Conservation (phyloP, 345 rosid genomes). For the Crucihimalaya himalaica region DNA sequence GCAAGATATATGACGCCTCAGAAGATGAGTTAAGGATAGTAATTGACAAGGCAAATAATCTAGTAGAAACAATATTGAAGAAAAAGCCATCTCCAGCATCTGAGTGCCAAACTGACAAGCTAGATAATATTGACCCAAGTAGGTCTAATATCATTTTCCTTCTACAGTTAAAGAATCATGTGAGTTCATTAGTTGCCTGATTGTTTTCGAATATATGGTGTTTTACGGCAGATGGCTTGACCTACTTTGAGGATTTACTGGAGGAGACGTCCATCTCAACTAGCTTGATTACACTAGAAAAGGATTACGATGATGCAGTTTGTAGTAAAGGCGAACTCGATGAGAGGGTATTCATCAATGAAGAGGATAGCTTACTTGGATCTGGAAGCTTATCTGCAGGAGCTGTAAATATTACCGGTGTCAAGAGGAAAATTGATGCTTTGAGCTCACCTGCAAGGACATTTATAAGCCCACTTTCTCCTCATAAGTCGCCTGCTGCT, state of each 20-base stretch:
- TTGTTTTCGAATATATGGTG: neutral
- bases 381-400: slow-evolving; percentile 59
- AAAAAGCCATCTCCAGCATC: slow-evolving; percentile 64
- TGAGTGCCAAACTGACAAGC: slow-evolving; percentile 59
- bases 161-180: slow-evolving; percentile 14
- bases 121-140: slow-evolving; percentile 70
- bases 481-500: slow-evolving; percentile 68
- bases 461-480: slow-evolving; percentile 81
- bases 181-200: slow-evolving; percentile 20
- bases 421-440: slow-evolving; percentile 76
- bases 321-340: slow-evolving; percentile 70
- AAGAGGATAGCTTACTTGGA: slow-evolving; percentile 84
- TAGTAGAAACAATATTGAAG: slow-evolving; percentile 66
- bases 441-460: slow-evolving; percentile 83
- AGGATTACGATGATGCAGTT: slow-evolving; percentile 70
- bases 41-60: slow-evolving; percentile 64
- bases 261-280: slow-evolving; percentile 70
- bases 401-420: slow-evolving; percentile 53
- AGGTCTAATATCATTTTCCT: slow-evolving; percentile 30
- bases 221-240: slow-evolving; percentile 71
- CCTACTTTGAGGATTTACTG: slow-evolving; percentile 83
- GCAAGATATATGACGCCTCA: slow-evolving; percentile 73
- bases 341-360: slow-evolving; percentile 82
- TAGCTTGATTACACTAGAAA: slow-evolving; percentile 67
- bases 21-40: slow-evolving; percentile 78